phyloP scores from a whole-genome alignment of 2,329 filamentous ascomycete species.

The Talaromyces rugulosus region DNA sequence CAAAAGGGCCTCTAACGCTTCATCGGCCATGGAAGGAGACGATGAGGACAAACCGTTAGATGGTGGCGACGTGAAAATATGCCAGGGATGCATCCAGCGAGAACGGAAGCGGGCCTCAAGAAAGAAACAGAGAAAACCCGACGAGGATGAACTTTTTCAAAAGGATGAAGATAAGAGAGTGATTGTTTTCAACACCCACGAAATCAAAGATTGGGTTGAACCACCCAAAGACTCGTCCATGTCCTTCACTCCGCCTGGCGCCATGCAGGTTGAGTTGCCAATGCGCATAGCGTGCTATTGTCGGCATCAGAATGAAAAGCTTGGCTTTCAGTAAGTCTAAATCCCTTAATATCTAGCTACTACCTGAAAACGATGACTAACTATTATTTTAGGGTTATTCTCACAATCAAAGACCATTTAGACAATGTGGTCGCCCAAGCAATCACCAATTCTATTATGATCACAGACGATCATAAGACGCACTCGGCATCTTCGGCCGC shows the following conservation, averaged over 20 bases:
- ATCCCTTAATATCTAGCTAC: not conserved
- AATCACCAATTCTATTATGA: conserved; percentile 86
- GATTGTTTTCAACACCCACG: conserved; percentile 86
- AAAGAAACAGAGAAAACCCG: conserved; percentile 89
- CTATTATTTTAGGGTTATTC: conserved; percentile 62
- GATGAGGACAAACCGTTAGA: conserved; percentile 72
- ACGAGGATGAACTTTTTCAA: conserved; percentile 86
- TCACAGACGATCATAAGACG: conserved; percentile 97
- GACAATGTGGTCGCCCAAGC: conserved; percentile 76
- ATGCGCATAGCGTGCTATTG: conserved; percentile 99
- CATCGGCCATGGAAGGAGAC: conserved; percentile 49
- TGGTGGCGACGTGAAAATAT: conserved; percentile 92
- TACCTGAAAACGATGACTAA: conserved; percentile 15
- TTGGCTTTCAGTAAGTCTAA: conserved; percentile 63
- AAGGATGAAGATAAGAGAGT: conserved; percentile 75
- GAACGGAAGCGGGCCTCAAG: conserved; percentile 86
- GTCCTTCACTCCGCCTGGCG: conserved; percentile 46
- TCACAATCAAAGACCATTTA: conserved; percentile 81
- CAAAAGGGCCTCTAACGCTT: conserved; percentile 32
- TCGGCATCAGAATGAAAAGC: conserved; percentile 88
- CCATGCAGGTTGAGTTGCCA: conserved; percentile 75
- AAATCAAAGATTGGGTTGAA: conserved; percentile 78
- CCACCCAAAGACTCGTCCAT: conserved; percentile 51
- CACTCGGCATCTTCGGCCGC: conserved; percentile 48
- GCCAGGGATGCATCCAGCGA: conserved; percentile 81